Evolutionary conservation across 768 basidiomycete genomes (phyloP), one percentile per base, ranked within the genome.

Genomic region (Hericium alpestre): DNA sequence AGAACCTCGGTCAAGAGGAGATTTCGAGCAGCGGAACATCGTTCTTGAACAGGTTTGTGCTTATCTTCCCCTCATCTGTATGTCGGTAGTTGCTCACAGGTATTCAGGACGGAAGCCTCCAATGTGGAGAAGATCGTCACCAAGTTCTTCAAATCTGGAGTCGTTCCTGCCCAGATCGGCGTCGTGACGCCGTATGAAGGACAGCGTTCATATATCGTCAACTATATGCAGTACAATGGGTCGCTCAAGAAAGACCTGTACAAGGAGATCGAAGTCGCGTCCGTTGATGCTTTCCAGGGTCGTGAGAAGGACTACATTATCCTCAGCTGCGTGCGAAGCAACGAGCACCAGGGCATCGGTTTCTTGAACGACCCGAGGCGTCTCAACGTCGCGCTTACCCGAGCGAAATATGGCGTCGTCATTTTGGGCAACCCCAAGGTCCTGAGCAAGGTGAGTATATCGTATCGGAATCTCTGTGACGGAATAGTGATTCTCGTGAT

Each of bases 381-480:
- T 55, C 72, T 99, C 64, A 99, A 99, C 65, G 96, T 99, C 51
- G 96, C 96, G 23, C 79, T 99, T 47, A 97, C 96, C 1, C 81
- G 96, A 60, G 95, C 96, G 41, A 98, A 97, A 71, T 99, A 98
- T 67, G 96, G 96, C 2, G 87, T 95, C 9, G 96, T 99, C 52
- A 97, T 99, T 65, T 78, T 99, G n/a, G 96, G 96, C n/a, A 99
- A 99, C 69, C 96, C 96, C 3, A 98, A 98, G 70, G 95, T 99
- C 56, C 75, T 99, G 51, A 96, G 93, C 85, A 99, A 98, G 86
- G 95, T 92, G 62, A 41, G 78, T 56, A 55, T 52, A 47, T 6
- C 13, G 55, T 12, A 43, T 50, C 27, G 11, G n/a, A 53, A 32
- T 57, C 23, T 43, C 47, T 40, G 51, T 43, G 55, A 57, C 12